Evolutionary conservation across 228 moss, liverwort and hornwort genomes (phyloP).

Genomic region (Sphagnum fallax): DNA sequence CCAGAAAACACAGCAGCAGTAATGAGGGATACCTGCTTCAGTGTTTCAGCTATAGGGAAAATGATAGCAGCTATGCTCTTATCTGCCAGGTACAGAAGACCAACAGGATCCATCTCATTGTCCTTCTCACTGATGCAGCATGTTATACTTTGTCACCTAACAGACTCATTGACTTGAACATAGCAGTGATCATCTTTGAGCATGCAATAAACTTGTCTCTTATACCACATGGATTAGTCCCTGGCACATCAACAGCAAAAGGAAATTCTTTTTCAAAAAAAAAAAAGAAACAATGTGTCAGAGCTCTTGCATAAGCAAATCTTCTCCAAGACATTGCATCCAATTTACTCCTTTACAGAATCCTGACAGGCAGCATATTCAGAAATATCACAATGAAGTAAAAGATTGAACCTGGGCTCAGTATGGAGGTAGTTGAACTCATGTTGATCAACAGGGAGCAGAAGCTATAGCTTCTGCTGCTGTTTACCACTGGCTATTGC

Average conservation of each 20-base stretch:
- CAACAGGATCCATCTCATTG: slow-evolving; percentile 93
- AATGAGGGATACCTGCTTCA: slow-evolving; percentile 59
- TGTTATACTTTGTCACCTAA: slow-evolving; percentile 38
- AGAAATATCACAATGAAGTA: background rate
- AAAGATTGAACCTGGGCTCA: slow-evolving; percentile 55
- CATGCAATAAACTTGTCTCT: slow-evolving; percentile 71
- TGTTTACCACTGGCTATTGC: slow-evolving; percentile 65
- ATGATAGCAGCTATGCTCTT: slow-evolving; percentile 82
- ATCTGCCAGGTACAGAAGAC: slow-evolving; percentile 68
- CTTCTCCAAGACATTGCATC: background rate
- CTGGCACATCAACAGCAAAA: slow-evolving; percentile 15
- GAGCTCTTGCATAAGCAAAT: background rate
- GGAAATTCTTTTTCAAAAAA: background rate
- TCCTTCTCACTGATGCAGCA: slow-evolving; percentile 80
- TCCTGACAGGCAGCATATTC: background rate
- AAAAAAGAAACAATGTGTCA: slow-evolving; percentile 4
- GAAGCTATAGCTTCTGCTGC: slow-evolving; percentile 74
- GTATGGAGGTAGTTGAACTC: slow-evolving; percentile 97
- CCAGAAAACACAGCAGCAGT: background rate
- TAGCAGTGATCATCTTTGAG: slow-evolving; percentile 65
- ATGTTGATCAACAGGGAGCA: slow-evolving; percentile 97
- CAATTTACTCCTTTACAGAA: background rate
- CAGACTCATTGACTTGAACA: slow-evolving; percentile 33
- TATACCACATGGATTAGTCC: slow-evolving; percentile 87
- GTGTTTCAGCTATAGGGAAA: slow-evolving; percentile 82